phyloP scores from a whole-genome alignment of 2,329 filamentous ascomycete species.

The Piedraia hortae region DNA sequence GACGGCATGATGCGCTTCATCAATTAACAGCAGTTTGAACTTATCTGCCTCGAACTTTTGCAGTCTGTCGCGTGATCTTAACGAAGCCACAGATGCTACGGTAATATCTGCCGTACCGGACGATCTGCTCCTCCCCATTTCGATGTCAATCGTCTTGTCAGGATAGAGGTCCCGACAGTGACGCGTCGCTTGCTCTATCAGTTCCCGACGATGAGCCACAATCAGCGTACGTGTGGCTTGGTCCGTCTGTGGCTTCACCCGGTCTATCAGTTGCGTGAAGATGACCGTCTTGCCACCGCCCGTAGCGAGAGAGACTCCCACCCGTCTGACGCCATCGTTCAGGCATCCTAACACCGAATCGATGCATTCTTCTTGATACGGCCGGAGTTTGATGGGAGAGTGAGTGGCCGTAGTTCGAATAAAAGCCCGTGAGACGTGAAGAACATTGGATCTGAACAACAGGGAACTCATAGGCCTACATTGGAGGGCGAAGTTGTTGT shows the following conservation, averaged over 20 bases:
- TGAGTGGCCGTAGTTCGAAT: no score
- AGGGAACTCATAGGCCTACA: no score
- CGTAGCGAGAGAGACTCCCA: constrained; percentile 65
- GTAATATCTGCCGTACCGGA: constrained; percentile 74
- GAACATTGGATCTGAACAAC: no score
- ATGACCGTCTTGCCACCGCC: constrained; percentile 83
- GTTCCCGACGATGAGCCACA: constrained; percentile 69
- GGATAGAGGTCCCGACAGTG: constrained; percentile 69
- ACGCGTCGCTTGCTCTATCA: constrained; percentile 74
- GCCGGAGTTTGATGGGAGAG: constrained; percentile 25
- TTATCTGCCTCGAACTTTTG: constrained; percentile 47
- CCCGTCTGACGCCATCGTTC: constrained; percentile 39
- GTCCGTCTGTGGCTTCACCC: constrained; percentile 29
- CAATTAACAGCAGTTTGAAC: constrained; percentile 81
- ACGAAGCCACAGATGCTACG: constrained; percentile 66
- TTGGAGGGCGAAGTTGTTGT: no score
- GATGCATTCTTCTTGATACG: constrained; percentile 79
- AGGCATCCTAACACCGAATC: constrained; percentile 44
- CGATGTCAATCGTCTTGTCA: constrained; percentile 54
- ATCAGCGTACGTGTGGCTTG: constrained; percentile 56
- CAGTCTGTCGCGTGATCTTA: constrained; percentile 51
- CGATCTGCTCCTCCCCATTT: constrained; percentile 60
- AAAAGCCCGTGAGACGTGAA: no score
- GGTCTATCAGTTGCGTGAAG: constrained; percentile 80
- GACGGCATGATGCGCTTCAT: constrained; percentile 93